phyloP scores from a whole-genome alignment of 1,284 basidiomycete genomes.

The Anthracocystis setariae region DNA sequence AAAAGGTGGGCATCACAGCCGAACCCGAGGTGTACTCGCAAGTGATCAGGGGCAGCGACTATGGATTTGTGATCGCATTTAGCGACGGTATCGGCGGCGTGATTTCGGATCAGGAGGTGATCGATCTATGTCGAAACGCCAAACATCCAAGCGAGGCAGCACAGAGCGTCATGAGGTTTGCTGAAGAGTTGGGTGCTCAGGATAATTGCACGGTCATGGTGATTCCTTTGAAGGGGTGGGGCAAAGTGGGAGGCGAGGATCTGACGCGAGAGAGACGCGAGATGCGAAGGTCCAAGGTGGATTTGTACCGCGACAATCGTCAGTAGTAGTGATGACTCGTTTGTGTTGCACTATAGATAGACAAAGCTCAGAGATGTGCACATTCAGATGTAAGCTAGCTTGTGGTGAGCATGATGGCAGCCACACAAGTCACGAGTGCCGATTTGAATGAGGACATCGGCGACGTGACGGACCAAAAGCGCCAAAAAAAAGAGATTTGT shows the following conservation, averaged over 20 bases:
- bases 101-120: conserved; percentile 91
- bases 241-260: conserved; percentile 80
- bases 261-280: conserved; percentile 72
- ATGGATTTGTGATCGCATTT: conserved; percentile 59
- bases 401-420: too few species aligned
- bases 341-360: too few species aligned
- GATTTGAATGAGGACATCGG: background rate
- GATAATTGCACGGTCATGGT: conserved; percentile 93
- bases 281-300: conserved; percentile 49
- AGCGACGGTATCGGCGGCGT: conserved; percentile 87
- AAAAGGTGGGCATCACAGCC: conserved; percentile 78
- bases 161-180: conserved; percentile 82
- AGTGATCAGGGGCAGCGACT: conserved; percentile 73
- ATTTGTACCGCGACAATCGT: conserved; percentile 55
- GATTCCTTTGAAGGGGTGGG: conserved; percentile 93
- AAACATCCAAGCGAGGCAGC: conserved; percentile 82
- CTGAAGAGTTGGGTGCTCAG: conserved; percentile 84
- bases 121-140: conserved; percentile 83
- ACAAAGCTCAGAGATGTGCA: too few species aligned
- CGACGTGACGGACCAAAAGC: background rate
- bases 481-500: background rate
- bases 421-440: background rate
- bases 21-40: conserved; percentile 90
- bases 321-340: conserved; percentile 25
- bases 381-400: too few species aligned